Evolutionary conservation across 2,329 filamentous ascomycete genomes (phyloP).

Genomic region (Boeremia lycopersici): DNA sequence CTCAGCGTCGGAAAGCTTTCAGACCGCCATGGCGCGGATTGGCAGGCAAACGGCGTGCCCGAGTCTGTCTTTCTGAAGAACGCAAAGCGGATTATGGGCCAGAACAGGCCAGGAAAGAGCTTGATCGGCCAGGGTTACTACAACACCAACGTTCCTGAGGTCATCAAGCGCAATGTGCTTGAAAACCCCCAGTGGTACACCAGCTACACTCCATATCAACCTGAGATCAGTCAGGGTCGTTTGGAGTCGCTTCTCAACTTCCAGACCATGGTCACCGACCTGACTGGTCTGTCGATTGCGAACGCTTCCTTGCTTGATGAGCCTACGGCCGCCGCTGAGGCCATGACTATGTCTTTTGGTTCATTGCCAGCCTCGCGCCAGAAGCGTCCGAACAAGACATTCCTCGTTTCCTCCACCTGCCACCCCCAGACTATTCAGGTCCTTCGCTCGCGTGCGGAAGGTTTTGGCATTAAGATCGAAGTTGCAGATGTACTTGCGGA

Average conservation of each 20-base stretch:
- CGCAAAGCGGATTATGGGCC: conserved; percentile 61
- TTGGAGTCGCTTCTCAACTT: conserved; percentile 93
- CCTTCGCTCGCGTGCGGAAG: conserved; percentile 81
- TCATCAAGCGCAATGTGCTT: conserved; percentile 90
- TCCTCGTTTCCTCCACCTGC: conserved; percentile 79
- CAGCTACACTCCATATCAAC: conserved; percentile 96
- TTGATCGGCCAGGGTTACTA: conserved; percentile 91
- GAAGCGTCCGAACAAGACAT: conserved; percentile 78
- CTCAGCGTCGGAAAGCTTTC: conserved; percentile 58
- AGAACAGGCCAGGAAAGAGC: conserved; percentile 68
- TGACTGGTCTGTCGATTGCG: conserved; percentile 84
- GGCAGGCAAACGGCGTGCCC: conserved; percentile 47
- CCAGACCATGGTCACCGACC: conserved; percentile 88
- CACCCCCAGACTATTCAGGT: conserved; percentile 88
- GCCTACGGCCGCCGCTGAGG: conserved; percentile 89
- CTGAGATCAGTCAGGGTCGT: conserved; percentile 94
- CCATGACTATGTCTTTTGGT: conserved; percentile 91
- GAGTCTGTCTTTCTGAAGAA: conserved; percentile 65
- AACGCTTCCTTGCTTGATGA: conserved; percentile 93
- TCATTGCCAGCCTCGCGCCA: conserved; percentile 72
- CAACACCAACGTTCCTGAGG: conserved; percentile 80
- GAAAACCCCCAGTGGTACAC: conserved; percentile 98
- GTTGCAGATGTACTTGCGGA: conserved; percentile 73
- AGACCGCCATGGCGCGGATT: conserved; percentile 51
- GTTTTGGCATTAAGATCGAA: conserved; percentile 85